Evolutionary conservation across 2,329 filamentous ascomycete species (phyloP).

Genomic region (Trichophaea hybrida): DNA sequence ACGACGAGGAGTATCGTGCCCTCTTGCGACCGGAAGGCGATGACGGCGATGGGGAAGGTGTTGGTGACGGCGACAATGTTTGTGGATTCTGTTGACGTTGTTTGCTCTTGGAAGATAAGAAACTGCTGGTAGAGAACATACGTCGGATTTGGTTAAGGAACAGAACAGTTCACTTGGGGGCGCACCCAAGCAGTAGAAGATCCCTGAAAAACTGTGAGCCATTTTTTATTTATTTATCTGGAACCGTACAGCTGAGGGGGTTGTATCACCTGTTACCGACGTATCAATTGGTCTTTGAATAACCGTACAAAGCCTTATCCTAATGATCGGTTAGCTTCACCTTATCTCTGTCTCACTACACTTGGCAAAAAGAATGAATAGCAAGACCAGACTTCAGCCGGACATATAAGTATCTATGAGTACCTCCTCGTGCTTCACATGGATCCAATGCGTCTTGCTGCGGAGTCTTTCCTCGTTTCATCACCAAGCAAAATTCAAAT

Average conservation of each 20-base stretch:
- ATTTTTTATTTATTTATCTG: neutral
- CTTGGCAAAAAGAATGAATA: neutral
- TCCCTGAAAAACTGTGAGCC: constrained; percentile 6
- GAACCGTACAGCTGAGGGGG: neutral
- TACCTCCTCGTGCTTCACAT: neutral
- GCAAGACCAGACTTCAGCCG: neutral
- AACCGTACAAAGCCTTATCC: neutral
- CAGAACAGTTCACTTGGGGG: neutral
- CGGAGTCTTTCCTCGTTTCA: neutral
- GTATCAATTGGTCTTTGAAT: neutral
- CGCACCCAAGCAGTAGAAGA: neutral
- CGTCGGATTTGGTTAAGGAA: neutral
- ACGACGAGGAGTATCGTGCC: neutral
- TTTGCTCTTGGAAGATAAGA: constrained; percentile 1
- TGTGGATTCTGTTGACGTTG: neutral
- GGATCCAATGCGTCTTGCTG: neutral
- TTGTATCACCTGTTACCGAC: constrained; percentile 4
- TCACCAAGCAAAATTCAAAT: neutral
- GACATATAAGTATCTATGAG: neutral
- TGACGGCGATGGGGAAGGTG: neutral
- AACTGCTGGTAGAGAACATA: neutral
- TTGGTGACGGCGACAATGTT: neutral
- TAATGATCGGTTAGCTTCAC: neutral
- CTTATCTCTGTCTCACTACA: neutral
- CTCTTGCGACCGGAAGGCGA: neutral